Base-by-base conservation (phyloP, 1,284 basidiomycete species). In the Cystobasidiaceae sp. region DNA sequence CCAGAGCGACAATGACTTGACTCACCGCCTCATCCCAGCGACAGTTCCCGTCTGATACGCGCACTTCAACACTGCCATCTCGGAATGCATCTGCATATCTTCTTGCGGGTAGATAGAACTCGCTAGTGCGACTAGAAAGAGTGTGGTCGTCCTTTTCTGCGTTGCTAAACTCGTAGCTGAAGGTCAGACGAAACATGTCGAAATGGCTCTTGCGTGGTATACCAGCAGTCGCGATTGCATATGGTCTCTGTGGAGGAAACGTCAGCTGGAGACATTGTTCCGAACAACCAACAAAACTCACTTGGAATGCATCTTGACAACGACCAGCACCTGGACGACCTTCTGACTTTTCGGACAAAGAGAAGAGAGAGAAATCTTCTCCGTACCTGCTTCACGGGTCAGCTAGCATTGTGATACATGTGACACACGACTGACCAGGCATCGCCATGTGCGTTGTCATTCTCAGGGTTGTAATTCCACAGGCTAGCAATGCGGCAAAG, bases 401-500 rank as follows among this genome's bases (percentile, higher is more conserved):
- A 46, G 44, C 17, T 28, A 77, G 64, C 3, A 44, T n/a, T 19
- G 2, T 13, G 15, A 13, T 21, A 6, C 39, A 32, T 17, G 9
- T 9, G 13, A 9, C 76, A 75, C 66, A 97, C 93, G 48, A 87
- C 89, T 74, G 96, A 97, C 94, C 94, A 97, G 68, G 86, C 81
- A 75, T 97, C 93, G 13, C 94, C 96, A 23, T 79, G 74, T 21
- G 78, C 74, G 71, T 94, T 90, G 41, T 83, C 82, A 77, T 97
- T 97, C 58, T 82, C 80, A 0, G 93, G 89, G 74, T 97, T 97
- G 77, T 97, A 97, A 69, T 90, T 92, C 94, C 93, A 97, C 23
- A 97, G 78, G 3, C 90, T 93, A 70, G 2, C 2, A n/a, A 17
- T 8, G 34, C 33, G 6, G n/a, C 2, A 15, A 21, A 8, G 15